Evolutionary conservation across 2,329 filamentous ascomycete genomes (phyloP), one percentile per base, ranked within the genome.

Genomic region (Fusarium torreyae): DNA sequence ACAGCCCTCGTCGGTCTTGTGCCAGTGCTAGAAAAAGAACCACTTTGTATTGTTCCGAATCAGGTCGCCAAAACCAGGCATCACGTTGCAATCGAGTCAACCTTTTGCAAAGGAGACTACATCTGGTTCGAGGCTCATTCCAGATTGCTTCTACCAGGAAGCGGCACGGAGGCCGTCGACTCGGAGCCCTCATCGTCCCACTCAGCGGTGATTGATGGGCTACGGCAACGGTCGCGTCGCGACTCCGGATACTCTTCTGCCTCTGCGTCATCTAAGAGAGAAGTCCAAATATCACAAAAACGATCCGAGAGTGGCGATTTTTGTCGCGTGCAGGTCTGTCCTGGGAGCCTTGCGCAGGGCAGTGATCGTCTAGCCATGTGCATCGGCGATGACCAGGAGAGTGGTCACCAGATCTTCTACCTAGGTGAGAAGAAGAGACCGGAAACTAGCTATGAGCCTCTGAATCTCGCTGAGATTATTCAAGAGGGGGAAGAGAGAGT

Each of bases 61-160:
- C 40, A 42, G 7, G 22, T 46, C 15, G 46, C 46, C 7, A 8
- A 52, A 6, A 58, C 53, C 2, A 11, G 22, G 2, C 54, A 62
- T 36, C 45, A 51, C 15, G 54, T 62, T 40, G 58, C 58, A 22
- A 58, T 62, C 9, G 53, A 58, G 40, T 62, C 58, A 15, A 58
- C 48, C 5, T 40, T 62, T 8, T 15, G 6, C 14, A 42, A 58
- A 11, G 58, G 45, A 48, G 13, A 59, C 26, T 57, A 50, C 34
- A 62, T 58, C 15, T 62, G 58, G 58, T 62, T 62, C n/a, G 40
- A 58, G 14, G 58, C 53, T 18, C 34, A 48, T 5, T 62, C 53
- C 2, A n/a, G 7, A 5, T 18, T 62, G 20, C 26, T 28, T 13
- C 56, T 59, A 6, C 56, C 55, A 1, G 42, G 20, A 17, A 49